Evolutionary conservation across 176 grass and related monocot species (phyloP).

Genomic region (Avena sativa): DNA sequence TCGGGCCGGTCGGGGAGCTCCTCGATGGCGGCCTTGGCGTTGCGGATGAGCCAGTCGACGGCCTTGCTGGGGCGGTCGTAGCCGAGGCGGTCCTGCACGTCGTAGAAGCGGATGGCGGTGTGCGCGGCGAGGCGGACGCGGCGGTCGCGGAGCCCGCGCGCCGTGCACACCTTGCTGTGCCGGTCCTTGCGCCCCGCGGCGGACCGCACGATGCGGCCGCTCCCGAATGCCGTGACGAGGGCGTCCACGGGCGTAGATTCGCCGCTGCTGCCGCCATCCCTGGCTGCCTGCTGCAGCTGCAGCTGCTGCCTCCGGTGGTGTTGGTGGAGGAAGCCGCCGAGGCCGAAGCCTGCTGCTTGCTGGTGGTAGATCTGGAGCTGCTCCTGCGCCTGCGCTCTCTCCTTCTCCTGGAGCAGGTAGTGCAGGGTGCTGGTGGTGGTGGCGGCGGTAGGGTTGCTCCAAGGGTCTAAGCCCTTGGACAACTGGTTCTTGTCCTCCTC

Average conservation of each 20-base stretch:
- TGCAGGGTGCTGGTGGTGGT: constrained; percentile 51
- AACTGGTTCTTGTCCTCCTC: constrained; percentile 70
- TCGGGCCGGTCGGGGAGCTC: constrained; percentile 70
- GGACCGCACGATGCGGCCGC: constrained; percentile 95
- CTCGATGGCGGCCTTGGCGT: constrained; percentile 84
- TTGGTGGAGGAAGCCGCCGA: constrained; percentile 55
- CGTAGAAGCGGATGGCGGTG: constrained; percentile 98
- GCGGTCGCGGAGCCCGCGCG: constrained; percentile 83
- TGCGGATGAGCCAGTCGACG: constrained; percentile 96
- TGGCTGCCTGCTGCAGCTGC: neutral
- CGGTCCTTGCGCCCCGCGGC: constrained; percentile 89
- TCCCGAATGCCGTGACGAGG: constrained; percentile 55
- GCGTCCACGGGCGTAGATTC: constrained; percentile 78
- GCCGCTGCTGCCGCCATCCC: constrained; percentile 54
- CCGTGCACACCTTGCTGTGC: constrained; percentile 97
- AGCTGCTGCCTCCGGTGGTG: constrained; percentile 49
- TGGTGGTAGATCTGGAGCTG: constrained; percentile 72
- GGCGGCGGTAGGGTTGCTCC: constrained; percentile 56
- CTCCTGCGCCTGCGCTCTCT: constrained; percentile 43
- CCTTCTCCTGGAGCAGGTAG: constrained; percentile 68
- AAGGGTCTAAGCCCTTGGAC: constrained; percentile 76
- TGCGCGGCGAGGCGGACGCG: constrained; percentile 91
- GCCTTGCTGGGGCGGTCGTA: constrained; percentile 99
- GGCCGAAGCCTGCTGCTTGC: constrained; percentile 24
- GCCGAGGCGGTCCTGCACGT: constrained; percentile 94